These are phyloP conservation scores for Lophiostoma macrostomum DNA, from an alignment of 495 filamentous ascomycete species.

Conservation along the genomic window DNA sequence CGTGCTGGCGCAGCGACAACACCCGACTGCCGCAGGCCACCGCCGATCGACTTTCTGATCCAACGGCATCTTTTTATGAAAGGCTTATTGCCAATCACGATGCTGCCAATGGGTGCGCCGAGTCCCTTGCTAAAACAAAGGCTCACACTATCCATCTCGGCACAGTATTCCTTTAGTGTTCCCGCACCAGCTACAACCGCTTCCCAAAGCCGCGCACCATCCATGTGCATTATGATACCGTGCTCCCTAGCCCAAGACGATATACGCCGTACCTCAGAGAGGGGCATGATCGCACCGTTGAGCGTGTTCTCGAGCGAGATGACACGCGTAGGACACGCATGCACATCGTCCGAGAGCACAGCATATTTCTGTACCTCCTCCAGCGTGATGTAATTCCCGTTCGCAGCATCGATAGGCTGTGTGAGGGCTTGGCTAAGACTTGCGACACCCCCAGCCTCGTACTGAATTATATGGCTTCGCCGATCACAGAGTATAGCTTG, in stretches of 20 bases:
- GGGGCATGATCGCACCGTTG: slow-evolving; percentile 71
- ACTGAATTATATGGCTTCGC: slow-evolving; percentile 62
- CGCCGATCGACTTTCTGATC: slow-evolving; percentile 81
- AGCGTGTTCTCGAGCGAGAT: slow-evolving; percentile 86
- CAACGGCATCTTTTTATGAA: slow-evolving; percentile 73
- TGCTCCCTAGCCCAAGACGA: slow-evolving; percentile 64
- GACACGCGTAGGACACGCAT: slow-evolving; percentile 71
- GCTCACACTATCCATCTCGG: slow-evolving; percentile 73
- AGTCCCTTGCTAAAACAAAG: slow-evolving; percentile 89
- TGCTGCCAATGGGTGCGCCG: slow-evolving; percentile 81
- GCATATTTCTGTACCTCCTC: slow-evolving; percentile 64
- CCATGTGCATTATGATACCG: slow-evolving; percentile 71
- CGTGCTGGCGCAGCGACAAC: slow-evolving; percentile 57
- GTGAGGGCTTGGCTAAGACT: slow-evolving; percentile 59
- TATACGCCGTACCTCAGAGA: slow-evolving; percentile 65
- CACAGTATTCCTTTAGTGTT: slow-evolving; percentile 61
- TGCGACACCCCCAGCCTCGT: slow-evolving; percentile 71
- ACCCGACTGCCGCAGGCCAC: slow-evolving; percentile 72
- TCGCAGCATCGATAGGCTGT: slow-evolving; percentile 57
- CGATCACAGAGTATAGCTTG: slow-evolving; percentile 68
- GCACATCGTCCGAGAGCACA: slow-evolving; percentile 52
- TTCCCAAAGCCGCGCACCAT: slow-evolving; percentile 74
- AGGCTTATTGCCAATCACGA: slow-evolving; percentile 63
- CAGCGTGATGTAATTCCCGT: slow-evolving; percentile 70
- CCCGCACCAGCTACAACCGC: slow-evolving; percentile 43